Conservation (phyloP, 1,139 yeast species). For the Hansenula sp. region DNA sequence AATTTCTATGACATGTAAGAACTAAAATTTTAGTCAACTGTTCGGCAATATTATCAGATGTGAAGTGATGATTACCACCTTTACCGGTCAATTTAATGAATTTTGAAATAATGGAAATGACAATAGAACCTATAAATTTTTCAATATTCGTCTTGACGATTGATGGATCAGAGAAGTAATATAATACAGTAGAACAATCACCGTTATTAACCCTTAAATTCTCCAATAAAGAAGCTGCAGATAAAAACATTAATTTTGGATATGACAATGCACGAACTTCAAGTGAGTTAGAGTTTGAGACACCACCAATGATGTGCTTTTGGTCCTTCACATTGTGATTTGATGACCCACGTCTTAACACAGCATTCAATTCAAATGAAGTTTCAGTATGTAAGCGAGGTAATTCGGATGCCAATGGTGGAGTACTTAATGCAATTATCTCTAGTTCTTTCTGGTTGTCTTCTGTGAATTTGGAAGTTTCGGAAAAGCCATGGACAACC, state of each 20-base stretch:
- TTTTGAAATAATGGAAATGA: constrained; percentile 55
- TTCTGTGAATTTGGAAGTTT: constrained; percentile 52
- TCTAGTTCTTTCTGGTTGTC: constrained; percentile 46
- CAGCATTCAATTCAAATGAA: constrained; percentile 86
- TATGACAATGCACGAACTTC: constrained; percentile 55
- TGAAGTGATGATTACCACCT: constrained; percentile 33
- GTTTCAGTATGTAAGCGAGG: constrained; percentile 89
- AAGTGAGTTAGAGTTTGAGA: constrained; percentile 28
- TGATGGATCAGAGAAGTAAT: constrained; percentile 86
- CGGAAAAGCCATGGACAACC: constrained; percentile 85
- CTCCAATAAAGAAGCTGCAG: constrained; percentile 80
- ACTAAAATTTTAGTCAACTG: constrained; percentile 70
- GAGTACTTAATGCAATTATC: constrained; percentile 81
- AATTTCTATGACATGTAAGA: constrained; percentile 74
- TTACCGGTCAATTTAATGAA: constrained; percentile 37
- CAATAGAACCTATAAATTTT: constrained; percentile 61
- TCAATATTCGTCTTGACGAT: constrained; percentile 59
- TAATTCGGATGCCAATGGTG: constrained; percentile 86
- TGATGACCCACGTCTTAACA: constrained; percentile 85
- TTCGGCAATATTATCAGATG: constrained; percentile 58
- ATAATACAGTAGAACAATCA: constrained; percentile 68
- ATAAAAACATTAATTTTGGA: constrained; percentile 83
- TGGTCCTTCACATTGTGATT: constrained; percentile 79
- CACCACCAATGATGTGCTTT: constrained; percentile 43
- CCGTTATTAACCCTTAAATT: constrained; percentile 76